Conservation (phyloP, 371 early-diverging fungal species). For the Mortierella sp. region DNA sequence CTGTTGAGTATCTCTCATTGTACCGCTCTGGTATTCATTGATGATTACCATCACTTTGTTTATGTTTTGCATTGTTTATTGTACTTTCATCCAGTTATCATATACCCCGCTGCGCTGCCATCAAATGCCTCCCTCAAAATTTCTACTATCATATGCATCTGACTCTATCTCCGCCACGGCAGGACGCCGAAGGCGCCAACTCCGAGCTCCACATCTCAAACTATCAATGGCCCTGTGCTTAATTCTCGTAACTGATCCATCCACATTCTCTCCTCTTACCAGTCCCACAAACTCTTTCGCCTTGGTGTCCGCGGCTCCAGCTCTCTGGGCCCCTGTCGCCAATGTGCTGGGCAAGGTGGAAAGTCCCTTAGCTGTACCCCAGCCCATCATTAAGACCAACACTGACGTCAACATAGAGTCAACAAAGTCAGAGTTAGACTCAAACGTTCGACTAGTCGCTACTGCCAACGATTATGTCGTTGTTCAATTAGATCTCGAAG, state of each 20-base stretch:
- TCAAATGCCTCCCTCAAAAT: not conserved
- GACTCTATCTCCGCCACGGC: not conserved
- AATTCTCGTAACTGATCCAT: conserved; percentile 15
- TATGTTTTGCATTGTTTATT: not conserved
- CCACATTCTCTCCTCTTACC: conserved; percentile 1
- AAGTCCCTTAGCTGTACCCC: not conserved
- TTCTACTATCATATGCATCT: not conserved
- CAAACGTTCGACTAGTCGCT: not conserved
- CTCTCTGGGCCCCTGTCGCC: conserved; percentile 35
- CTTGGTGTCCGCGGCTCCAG: conserved; percentile 28
- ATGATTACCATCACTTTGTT: not conserved
- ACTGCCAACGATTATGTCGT: conserved; percentile 39
- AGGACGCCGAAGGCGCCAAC: not conserved
- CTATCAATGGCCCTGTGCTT: conserved; percentile 20
- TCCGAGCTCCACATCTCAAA: not conserved
- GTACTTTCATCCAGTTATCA: not conserved
- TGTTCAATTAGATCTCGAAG: conserved; percentile 45
- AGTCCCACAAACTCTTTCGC: not conserved
- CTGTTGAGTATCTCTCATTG: not conserved
- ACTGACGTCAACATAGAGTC: not conserved
- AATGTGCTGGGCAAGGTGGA: conserved; percentile 9
- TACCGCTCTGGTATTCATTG: not conserved
- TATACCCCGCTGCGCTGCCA: not conserved
- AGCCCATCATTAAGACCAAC: not conserved
- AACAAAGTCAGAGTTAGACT: not conserved